Evolutionary conservation across 257 asterid species (phyloP).

Genomic region (Schizonepeta tenuifolia): DNA sequence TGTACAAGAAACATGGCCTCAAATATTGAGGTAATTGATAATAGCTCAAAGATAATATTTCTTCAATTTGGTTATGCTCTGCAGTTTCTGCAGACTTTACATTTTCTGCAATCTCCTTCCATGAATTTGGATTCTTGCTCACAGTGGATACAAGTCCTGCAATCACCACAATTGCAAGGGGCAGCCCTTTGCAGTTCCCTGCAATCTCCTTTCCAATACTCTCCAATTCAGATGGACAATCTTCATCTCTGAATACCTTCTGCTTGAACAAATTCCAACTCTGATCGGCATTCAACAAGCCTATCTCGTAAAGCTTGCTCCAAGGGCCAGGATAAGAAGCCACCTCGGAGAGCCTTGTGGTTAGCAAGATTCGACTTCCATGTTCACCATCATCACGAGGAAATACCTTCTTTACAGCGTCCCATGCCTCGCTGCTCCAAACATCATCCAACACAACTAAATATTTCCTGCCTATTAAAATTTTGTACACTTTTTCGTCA

Average conservation of each 20-base stretch:
- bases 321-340: conserved; percentile 16
- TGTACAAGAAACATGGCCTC: conserved; percentile 28
- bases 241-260: background rate
- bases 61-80: conserved; percentile 15
- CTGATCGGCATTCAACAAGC: background rate
- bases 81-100: background rate
- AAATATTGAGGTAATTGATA: conserved; percentile 19
- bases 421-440: background rate
- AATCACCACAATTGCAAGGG: conserved; percentile 30
- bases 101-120: conserved; percentile 10
- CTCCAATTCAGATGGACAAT: conserved; percentile 1
- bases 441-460: conserved; percentile 1
- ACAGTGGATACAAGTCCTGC: conserved; percentile 24
- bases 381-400: background rate
- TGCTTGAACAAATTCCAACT: conserved; percentile 16
- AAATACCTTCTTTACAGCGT: background rate
- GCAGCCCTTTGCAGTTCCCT: conserved; percentile 18
- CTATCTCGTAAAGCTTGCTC: conserved; percentile 1
- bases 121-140: background rate
- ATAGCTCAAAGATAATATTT: conserved; percentile 28
- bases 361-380: background rate
- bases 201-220: conserved; percentile 9
- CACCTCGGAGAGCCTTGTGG: background rate
- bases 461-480: background rate
- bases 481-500: background rate